Evolutionary conservation across 352 stramenopile genomes (phyloP), one percentile per base, ranked within the genome.

Genomic region (Detonula confervacea): DNA sequence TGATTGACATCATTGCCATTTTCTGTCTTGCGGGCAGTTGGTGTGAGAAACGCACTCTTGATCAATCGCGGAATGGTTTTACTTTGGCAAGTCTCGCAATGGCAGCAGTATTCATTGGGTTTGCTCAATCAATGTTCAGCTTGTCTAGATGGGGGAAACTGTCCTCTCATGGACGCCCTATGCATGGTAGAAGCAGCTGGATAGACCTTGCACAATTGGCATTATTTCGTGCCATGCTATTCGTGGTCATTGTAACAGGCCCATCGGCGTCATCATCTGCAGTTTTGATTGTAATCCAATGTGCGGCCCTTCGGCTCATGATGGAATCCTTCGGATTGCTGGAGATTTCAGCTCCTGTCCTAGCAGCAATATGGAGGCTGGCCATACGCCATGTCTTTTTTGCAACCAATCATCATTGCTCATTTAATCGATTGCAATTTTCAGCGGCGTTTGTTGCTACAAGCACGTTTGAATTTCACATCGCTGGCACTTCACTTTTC

Each of bases 371-470:
- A 20, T 93, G 85, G 85, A 77, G 87, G 47, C 71, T 92, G 16
- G 30, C 84, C 4, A 88, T 90, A 39, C 74, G 87, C 5, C 83
- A 92, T 54, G 70, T 64, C 12, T 94, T 93, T 42, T 93, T 93
- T 80, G 83, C 76, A 42, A 94, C 87, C 3, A 90, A 89, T 57
- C 89, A 94, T 70, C 87, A 84, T 56, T 92, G 84, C 46, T 83
- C 81, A 6, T 94, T 94, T 70, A 93, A 90, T 71, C 61, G 83
- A 25, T 61, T 94, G 20, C 89, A 94, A 35, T 90, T 80, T 33
- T 91, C 87, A 16, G 85, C 89, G 39, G 89, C 89, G 7, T 94
- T 94, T 86, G 79, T 94, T 59, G 83, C 87, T 14, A 89, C 83
- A 11, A 70, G 87, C 18, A 83, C 80, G 24, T 94, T 94, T 72